A percentile compares a stretch with the other conserved stretches of the same genome.
Evolutionary conservation across 2,329 filamentous ascomycete species (phyloP).

Genomic region (Aspergillus sp.): DNA sequence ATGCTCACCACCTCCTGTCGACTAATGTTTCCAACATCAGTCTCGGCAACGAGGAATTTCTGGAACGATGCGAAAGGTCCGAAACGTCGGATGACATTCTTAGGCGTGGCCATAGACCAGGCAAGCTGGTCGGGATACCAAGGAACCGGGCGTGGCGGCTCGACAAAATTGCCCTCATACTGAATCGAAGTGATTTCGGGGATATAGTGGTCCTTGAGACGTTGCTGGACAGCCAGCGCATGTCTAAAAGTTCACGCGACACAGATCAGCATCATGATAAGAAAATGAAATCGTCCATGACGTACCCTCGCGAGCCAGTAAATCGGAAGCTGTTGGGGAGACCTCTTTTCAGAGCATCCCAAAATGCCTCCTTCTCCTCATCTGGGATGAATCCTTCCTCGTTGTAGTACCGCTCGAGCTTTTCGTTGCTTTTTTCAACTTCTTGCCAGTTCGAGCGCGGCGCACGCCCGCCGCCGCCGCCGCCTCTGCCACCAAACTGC

Average conservation of each 20-base stretch:
- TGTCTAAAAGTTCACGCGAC: slow-evolving; percentile 47
- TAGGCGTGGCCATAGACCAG: slow-evolving; percentile 97
- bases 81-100: slow-evolving; percentile 91
- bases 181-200: slow-evolving; percentile 83
- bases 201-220: slow-evolving; percentile 82
- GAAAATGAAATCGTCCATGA: slow-evolving; percentile 7
- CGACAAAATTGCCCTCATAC: slow-evolving; percentile 75
- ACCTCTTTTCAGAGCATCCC: slow-evolving; percentile 75
- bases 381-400: slow-evolving; percentile 69
- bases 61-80: slow-evolving; percentile 93
- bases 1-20: slow-evolving; percentile 97
- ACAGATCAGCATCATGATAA: slow-evolving; percentile 7
- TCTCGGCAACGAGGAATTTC: slow-evolving; percentile 96
- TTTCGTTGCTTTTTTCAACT: slow-evolving; percentile 73
- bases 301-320: slow-evolving; percentile 84
- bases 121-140: slow-evolving; percentile 96
- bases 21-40: slow-evolving; percentile 93
- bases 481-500: slow-evolving; percentile 42
- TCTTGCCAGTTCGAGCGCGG: slow-evolving; percentile 51
- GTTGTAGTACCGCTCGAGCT: slow-evolving; percentile 84
- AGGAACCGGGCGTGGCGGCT: slow-evolving; percentile 72
- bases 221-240: slow-evolving; percentile 84
- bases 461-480: slow-evolving; percentile 35
- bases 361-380: slow-evolving; percentile 75
- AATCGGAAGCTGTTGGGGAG: slow-evolving; percentile 97